Base-by-base conservation (phyloP, 805 yeast species). In the Starmerella riodocensis region DNA sequence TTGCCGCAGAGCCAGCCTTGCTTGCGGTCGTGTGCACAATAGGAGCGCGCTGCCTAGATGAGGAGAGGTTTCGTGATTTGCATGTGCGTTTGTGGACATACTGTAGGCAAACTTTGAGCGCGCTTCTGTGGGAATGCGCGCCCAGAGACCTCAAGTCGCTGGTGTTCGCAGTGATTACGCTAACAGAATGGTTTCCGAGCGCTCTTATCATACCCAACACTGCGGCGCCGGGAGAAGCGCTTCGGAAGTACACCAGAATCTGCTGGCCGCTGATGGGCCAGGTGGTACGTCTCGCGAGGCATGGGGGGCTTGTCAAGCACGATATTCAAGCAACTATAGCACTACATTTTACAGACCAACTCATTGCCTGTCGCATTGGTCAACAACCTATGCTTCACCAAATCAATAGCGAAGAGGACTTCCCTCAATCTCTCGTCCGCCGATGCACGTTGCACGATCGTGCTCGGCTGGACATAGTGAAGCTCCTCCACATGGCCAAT, bases 181-280 rank as follows among this genome's bases (percentile, higher is more conserved):
- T 39, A 16, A 21, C 39, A 3, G 42, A 39, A 30, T 39, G 42
- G 42, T 29, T 30, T 22, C 42, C 42, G 9, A 26, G 37, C 12
- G 38, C 38, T 11, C 35, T 32, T 9, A 36, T 38, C 14, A 9
- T 16, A 12, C 21, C 21, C 17, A 27, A 16, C 16, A 28, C 18
- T 11, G 5, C 24, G 17, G 23, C 26, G 4, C 32, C 37, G 9
- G 37, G 39, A 12, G 38, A 28, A 13, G 28, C 37, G 18, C 26
- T 39, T 14, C 19, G 28, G 21, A 11, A 35, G 17, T 32, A 39
- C 27, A 34, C 42, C 54, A 66, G 94, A 30, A 80, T 85, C 88
- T 81, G 93, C 0, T 85, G 94, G 88, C 81, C 85, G 93, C 69
- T 85, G 43, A 76, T 82, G 37, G 95, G 95, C 2, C 74, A 82